A percentile compares a stretch with the other conserved stretches of the same genome.
Conservation (phyloP, 805 yeast genomes). For the Metschnikowia picachoensis region DNA sequence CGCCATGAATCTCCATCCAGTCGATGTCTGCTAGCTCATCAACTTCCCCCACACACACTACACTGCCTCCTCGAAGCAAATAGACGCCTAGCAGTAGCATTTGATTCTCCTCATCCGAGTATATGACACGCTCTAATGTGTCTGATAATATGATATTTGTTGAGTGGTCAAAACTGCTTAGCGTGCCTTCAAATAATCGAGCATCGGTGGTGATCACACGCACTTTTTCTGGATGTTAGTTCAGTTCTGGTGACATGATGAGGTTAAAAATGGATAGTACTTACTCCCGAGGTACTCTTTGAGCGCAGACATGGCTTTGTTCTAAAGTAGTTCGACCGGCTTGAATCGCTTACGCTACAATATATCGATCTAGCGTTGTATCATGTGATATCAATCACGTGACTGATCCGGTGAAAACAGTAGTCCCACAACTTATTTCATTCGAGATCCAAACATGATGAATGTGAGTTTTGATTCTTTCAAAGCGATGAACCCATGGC, state of each 20-base stretch:
- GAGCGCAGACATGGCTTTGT: conserved; percentile 26
- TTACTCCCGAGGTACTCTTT: conserved; percentile 31
- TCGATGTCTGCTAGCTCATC: conserved; percentile 45
- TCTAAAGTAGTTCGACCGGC: no score
- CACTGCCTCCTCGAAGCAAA: conserved; percentile 55
- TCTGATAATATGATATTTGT: conserved; percentile 55
- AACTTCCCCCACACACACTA: conserved; percentile 53
- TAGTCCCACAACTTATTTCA: no score
- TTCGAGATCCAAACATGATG: no score
- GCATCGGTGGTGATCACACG: conserved; percentile 59
- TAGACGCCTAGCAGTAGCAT: conserved; percentile 46
- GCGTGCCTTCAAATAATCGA: conserved; percentile 42
- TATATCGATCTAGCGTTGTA: background rate
- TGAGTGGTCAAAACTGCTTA: conserved; percentile 59
- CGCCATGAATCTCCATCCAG: conserved; percentile 35
- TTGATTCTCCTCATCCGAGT: conserved; percentile 36
- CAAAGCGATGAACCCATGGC: no score
- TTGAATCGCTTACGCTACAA: no score
- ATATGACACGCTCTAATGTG: conserved; percentile 49
- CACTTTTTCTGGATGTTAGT: conserved; percentile 39
- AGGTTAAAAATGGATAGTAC: conserved; percentile 14
- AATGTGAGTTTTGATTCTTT: no score
- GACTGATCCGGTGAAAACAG: no score
- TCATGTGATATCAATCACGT: background rate
- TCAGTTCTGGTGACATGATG: background rate